A percentile compares a stretch with the other conserved stretches of the same genome.
phyloP scores from a whole-genome alignment of 306 rosid species.

The Quillaja saponaria region DNA sequence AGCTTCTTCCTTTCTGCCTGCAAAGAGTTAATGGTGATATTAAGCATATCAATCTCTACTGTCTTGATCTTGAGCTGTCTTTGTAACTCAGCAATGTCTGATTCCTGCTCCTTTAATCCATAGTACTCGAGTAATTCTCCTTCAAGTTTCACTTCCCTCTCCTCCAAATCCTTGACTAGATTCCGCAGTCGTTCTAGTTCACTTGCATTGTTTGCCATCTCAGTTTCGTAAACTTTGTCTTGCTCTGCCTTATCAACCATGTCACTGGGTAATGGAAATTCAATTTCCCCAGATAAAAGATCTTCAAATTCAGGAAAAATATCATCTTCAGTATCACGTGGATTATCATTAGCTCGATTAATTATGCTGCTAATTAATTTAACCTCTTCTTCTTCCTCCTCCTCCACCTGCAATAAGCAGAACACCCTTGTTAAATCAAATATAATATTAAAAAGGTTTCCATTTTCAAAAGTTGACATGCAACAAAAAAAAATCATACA shows the following conservation, averaged over 20 bases:
- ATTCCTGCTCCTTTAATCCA: slow-evolving; percentile 81
- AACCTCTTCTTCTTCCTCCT: slow-evolving; percentile 76
- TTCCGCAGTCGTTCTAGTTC: slow-evolving; percentile 63
- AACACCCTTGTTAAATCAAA: slow-evolving; percentile 22
- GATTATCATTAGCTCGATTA: slow-evolving; percentile 40
- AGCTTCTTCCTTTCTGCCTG: slow-evolving; percentile 88
- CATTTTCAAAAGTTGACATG: slow-evolving; percentile 3
- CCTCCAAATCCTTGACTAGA: slow-evolving; percentile 84
- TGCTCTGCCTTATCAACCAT: slow-evolving; percentile 43
- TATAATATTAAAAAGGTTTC: slow-evolving; percentile 17
- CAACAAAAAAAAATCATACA: not conserved
- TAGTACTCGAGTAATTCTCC: slow-evolving; percentile 86
- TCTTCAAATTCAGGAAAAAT: slow-evolving; percentile 74
- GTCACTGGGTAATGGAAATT: slow-evolving; percentile 53
- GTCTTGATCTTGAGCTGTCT: slow-evolving; percentile 77
- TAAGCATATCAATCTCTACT: slow-evolving; percentile 72
- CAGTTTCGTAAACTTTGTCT: slow-evolving; percentile 62
- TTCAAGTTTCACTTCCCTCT: slow-evolving; percentile 91
- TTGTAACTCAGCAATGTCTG: slow-evolving; percentile 64
- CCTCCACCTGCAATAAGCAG: slow-evolving; percentile 52
- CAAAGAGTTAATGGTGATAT: slow-evolving; percentile 73
- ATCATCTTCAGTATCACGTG: slow-evolving; percentile 57
- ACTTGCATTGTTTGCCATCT: slow-evolving; percentile 77
- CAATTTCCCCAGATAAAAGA: slow-evolving; percentile 85
- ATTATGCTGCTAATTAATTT: slow-evolving; percentile 76